Evolutionary conservation across 257 asterid species (phyloP), one percentile per base, ranked within the genome.

Genomic region (Prunella vulgaris): DNA sequence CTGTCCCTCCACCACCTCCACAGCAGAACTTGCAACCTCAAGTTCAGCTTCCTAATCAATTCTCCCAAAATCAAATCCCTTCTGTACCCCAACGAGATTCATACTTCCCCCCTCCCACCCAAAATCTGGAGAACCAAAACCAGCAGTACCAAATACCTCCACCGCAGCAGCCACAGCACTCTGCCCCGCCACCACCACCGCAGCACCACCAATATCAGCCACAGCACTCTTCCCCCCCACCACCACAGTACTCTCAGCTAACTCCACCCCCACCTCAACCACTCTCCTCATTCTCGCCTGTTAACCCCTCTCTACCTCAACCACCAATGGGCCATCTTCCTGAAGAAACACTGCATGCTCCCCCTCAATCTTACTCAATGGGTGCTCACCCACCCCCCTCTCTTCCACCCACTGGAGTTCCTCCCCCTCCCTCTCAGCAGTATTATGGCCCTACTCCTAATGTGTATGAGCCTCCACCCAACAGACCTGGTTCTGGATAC

Each of bases 401-500:
- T n/a, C n/a, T n/a, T n/a, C n/a, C n/a, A n/a, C 69, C 86, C 12
- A 33, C 75, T 73, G 90, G 85, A 66, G 84, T 74, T 20, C 79
- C 87, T 74, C 81, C 85, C 32, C 84, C 86, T 21, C 84, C 77
- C 52, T 76, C 93, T 30, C 92, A 82, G 73, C 96, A 87, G 77
- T 85, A 75, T 67, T 90, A 83, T 38, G 85, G 82, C 8, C 78
- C 84, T 58, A 76, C 85, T 52, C 74, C 85, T 30, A 85, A 80
- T 80, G 64, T 75, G 62, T 90, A 88, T 24, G 97, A 88, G 71
- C 89, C 94, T 61, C 89, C 85, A 70, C 69, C 98, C 33, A 74
- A 65, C 74, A 76, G 90, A 51, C 87, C 89, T 62, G 81, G 88
- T 62, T 76, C 90, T n/a, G 94, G 92, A 54, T 90, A 78, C 79